Evolutionary conservation across 2,329 filamentous ascomycete species (phyloP).

Genomic region (Ceratocystis cubensis): DNA sequence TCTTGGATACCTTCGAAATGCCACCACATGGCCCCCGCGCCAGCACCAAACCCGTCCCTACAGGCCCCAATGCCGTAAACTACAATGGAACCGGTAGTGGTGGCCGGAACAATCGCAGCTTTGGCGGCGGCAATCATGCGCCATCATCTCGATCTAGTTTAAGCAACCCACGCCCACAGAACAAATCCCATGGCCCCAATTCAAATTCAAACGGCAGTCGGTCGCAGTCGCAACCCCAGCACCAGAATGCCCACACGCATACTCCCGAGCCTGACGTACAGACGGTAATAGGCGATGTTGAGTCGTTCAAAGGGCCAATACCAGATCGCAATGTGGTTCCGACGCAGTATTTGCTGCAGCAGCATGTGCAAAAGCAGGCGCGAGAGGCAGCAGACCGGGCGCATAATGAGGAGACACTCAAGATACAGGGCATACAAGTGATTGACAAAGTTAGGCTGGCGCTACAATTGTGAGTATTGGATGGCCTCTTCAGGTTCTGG

Average conservation of each 20-base stretch:
- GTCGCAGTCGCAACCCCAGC: slow-evolving; percentile 12
- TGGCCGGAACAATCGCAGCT: slow-evolving; percentile 5
- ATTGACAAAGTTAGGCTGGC: slow-evolving; percentile 73
- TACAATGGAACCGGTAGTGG: slow-evolving; percentile 8
- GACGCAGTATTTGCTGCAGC: slow-evolving; percentile 68
- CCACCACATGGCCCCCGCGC: slow-evolving; percentile 11
- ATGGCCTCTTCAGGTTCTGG: not conserved
- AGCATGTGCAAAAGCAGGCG: slow-evolving; percentile 61
- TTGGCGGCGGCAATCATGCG: slow-evolving; percentile 7
- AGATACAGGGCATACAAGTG: slow-evolving; percentile 76
- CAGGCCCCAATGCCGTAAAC: slow-evolving; percentile 7
- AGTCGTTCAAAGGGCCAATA: slow-evolving; percentile 30
- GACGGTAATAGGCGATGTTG: slow-evolving; percentile 16
- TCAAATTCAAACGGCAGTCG: not conserved
- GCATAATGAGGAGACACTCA: slow-evolving; percentile 59
- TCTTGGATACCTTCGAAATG: not conserved
- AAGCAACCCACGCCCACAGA: slow-evolving; percentile 2
- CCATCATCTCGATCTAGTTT: too few species aligned
- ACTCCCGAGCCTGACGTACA: slow-evolving; percentile 15
- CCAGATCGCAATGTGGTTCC: slow-evolving; percentile 39
- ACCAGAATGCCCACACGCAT: not conserved
- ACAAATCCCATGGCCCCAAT: not conserved
- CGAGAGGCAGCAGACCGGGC: slow-evolving; percentile 59
- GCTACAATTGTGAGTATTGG: slow-evolving; percentile 55
- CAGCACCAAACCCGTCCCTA: slow-evolving; percentile 6